phyloP scores from a whole-genome alignment of 352 stramenopile genomes.

The Phytopythium mirpurense region DNA sequence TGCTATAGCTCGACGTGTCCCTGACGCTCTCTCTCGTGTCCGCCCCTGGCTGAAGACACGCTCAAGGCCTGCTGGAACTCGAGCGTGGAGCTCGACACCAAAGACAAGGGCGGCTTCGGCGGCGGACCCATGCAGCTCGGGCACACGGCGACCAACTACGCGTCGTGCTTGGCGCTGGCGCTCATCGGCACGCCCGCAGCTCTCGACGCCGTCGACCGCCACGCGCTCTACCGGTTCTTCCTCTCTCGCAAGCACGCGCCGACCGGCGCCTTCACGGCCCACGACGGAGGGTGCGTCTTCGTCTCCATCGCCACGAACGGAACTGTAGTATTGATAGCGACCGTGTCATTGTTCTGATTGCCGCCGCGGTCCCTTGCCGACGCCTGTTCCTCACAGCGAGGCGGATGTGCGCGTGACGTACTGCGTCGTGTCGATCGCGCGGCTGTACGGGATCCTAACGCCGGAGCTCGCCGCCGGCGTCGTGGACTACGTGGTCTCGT shows the following conservation, averaged over 20 bases:
- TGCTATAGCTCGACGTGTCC: not conserved
- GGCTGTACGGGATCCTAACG: slow-evolving; percentile 91
- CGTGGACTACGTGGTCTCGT: slow-evolving; percentile 78
- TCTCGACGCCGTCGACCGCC: slow-evolving; percentile 71
- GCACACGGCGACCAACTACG: slow-evolving; percentile 93
- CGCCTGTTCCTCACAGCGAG: too few species aligned
- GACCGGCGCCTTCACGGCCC: slow-evolving; percentile 93
- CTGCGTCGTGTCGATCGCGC: slow-evolving; percentile 93
- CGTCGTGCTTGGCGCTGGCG: slow-evolving; percentile 90
- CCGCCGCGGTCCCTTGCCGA: too few species aligned
- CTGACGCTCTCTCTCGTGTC: slow-evolving; percentile 7
- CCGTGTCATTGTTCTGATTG: not conserved
- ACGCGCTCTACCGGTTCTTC: slow-evolving; percentile 88
- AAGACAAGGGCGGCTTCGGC: slow-evolving; percentile 87
- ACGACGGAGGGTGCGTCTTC: slow-evolving; percentile 87
- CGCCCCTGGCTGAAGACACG: slow-evolving; percentile 19
- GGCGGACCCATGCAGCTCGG: slow-evolving; percentile 88
- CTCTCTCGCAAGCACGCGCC: slow-evolving; percentile 78
- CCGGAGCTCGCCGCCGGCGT: slow-evolving; percentile 78
- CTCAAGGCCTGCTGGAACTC: slow-evolving; percentile 60
- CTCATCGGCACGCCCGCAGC: slow-evolving; percentile 87
- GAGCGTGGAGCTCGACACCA: slow-evolving; percentile 13
- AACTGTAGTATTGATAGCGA: slow-evolving; percentile 1
- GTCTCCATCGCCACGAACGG: not conserved
- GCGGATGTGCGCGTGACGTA: slow-evolving; percentile 97